phyloP scores from a whole-genome alignment of 257 asterid genomes.

The Nyctanthes arbortristis region DNA sequence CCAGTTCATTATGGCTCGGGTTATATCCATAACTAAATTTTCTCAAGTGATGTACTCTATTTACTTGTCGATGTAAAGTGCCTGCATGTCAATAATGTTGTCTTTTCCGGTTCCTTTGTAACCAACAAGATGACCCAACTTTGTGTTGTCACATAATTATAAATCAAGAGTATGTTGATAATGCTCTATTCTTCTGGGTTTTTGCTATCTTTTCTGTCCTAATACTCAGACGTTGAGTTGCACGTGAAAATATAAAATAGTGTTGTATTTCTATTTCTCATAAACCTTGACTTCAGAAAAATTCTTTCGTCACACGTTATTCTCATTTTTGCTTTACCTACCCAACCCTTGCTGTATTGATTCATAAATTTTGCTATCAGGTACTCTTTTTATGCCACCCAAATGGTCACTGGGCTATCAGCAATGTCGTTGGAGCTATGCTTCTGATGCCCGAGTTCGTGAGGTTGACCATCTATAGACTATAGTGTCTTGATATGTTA shows the following conservation, averaged over 20 bases:
- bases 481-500: constrained; percentile 9
- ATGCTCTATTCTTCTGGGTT: constrained; percentile 2
- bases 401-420: constrained; percentile 98
- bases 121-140: background rate
- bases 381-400: constrained; percentile 95
- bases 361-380: constrained; percentile 38
- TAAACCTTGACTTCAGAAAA: background rate
- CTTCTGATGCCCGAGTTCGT: constrained; percentile 78
- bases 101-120: background rate
- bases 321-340: constrained; percentile 3
- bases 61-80: background rate
- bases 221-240: constrained; percentile 9
- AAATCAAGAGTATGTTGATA: background rate
- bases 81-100: background rate
- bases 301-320: background rate
- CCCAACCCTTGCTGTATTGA: background rate
- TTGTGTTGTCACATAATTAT: background rate
- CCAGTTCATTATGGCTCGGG: background rate
- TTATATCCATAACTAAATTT: background rate
- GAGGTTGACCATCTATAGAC: constrained; percentile 55
- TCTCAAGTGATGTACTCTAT: background rate
- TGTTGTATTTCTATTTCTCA: background rate
- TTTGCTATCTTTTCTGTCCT: background rate
- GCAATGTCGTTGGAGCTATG: constrained; percentile 98
- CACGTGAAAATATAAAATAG: background rate